These are phyloP conservation scores for Xylaria sp. DNA, from an alignment of 2,329 filamentous ascomycete genomes.

Conservation along the genomic window DNA sequence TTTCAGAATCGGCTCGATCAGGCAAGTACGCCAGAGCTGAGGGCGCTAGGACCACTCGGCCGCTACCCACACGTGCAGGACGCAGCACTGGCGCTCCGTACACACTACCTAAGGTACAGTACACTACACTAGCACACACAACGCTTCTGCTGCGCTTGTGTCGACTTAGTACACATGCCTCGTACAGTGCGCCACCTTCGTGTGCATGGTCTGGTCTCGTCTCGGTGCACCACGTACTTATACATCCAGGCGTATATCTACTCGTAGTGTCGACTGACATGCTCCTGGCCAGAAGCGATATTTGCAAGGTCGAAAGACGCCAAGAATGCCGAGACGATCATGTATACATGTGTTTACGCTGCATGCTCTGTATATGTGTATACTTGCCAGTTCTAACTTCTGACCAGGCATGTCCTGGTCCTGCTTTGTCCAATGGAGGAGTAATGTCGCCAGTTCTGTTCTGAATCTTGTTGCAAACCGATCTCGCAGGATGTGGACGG, in stretches of 20 bases:
- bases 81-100: no score
- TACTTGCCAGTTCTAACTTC: no score
- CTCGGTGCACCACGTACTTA: no score
- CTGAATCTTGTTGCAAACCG: not conserved
- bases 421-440: not conserved
- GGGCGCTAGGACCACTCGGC: slow-evolving; percentile 15
- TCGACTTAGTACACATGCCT: no score
- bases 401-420: not conserved
- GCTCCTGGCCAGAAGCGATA: not conserved
- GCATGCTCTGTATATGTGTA: no score
- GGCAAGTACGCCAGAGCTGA: slow-evolving; percentile 19
- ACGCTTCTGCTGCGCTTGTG: not conserved
- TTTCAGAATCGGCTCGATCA: slow-evolving; percentile 25
- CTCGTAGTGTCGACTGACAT: no score
- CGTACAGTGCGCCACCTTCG: no score
- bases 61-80: not conserved
- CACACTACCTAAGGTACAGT: not conserved
- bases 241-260: no score
- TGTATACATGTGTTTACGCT: no score
- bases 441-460: not conserved
- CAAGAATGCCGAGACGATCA: not conserved
- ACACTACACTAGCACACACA: not conserved
- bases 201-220: not conserved
- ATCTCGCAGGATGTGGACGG: not conserved
- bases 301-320: not conserved